Base-by-base conservation (phyloP, 495 filamentous ascomycete genomes). In the Hypoxylon fuscum region DNA sequence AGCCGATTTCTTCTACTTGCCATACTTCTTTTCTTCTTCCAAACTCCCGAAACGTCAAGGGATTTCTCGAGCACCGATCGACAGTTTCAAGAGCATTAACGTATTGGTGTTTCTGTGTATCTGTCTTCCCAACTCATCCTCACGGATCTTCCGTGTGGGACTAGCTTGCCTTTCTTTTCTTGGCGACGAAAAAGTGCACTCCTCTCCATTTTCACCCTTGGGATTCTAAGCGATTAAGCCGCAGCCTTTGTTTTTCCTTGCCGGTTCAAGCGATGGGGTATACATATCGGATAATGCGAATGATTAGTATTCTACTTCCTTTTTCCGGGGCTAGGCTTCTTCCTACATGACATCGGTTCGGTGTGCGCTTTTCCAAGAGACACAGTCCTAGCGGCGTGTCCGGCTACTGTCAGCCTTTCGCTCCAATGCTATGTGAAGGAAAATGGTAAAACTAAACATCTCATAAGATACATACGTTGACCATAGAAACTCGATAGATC, bases 21-120 rank as follows among this genome's bases (percentile, higher is more conserved):
- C 45, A 22, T 59, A 21, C 35, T 35, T 50, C 40, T 44, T 18
- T n/a, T 15, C 14, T n/a, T 12, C 35, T n/a, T 40, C n/a, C 31
- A 10, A 11, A 34, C 25, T 51, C 57, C n/a, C 59, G 60, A 64
- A 64, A 64, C 60, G 35, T 47, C 47, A 48, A 53, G 58, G 60
- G 60, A 64, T 64, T 37, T 23, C 9, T 52, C 53, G 41, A 64
- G 31, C 41, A 50, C 54, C 20, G 49, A 51, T 42, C 54, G 10
- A 31, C 54, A 15, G 53, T 64, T 64, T 64, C 53, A 54, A 64
- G 45, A 51, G 53, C n/a, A n/a, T n/a, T n/a, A n/a, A n/a, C n/a
- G n/a, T n/a, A n/a, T n/a, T 57, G 1, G 18, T 23, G 32, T 4
- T 20, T 15, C 23, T 5, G 2, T 27, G 2, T 1, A 8, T 17